Evolutionary conservation across 805 yeast species (phyloP).

Genomic region (Sugiyamaella boreocaroliniensis): DNA sequence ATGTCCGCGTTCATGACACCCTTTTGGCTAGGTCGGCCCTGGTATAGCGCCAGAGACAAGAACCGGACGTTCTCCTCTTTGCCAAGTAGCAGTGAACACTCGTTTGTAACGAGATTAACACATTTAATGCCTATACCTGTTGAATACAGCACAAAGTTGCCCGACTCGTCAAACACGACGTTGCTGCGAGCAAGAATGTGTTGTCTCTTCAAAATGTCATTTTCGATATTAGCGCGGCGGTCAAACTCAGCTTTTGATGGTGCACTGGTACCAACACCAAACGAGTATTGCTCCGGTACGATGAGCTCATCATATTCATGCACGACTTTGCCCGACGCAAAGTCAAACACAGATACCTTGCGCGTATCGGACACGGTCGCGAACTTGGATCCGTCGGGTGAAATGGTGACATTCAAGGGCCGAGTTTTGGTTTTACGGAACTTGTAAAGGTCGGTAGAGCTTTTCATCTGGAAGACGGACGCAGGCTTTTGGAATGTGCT

Average conservation of each 20-base stretch:
- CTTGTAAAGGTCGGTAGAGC: conserved; percentile 36
- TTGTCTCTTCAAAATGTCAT: conserved; percentile 11
- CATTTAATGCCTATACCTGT: conserved; percentile 30
- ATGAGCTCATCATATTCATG: conserved; percentile 30
- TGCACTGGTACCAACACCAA: conserved; percentile 18
- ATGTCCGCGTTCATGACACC: conserved; percentile 27
- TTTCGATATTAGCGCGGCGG: conserved; percentile 13
- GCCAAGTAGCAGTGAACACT: conserved; percentile 25
- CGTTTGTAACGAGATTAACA: conserved; percentile 25
- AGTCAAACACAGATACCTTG: conserved; percentile 30
- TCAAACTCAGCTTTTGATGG: conserved; percentile 27
- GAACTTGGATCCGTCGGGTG: conserved; percentile 27
- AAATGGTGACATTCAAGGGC: conserved; percentile 22
- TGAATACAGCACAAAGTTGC: conserved; percentile 27
- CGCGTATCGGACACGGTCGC: conserved; percentile 30
- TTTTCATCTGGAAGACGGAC: conserved; percentile 32
- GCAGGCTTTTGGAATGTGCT: conserved; percentile 18
- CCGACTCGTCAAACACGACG: conserved; percentile 29
- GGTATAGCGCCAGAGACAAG: conserved; percentile 26
- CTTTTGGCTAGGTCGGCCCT: conserved; percentile 25
- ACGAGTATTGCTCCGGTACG: conserved; percentile 25
- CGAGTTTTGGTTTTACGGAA: conserved; percentile 31
- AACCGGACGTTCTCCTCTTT: conserved; percentile 28
- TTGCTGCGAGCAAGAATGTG: conserved; percentile 7
- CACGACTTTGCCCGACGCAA: conserved; percentile 31